Evolutionary conservation across 2,329 filamentous ascomycete genomes (phyloP).

Genomic region (Emmonsia crescens): DNA sequence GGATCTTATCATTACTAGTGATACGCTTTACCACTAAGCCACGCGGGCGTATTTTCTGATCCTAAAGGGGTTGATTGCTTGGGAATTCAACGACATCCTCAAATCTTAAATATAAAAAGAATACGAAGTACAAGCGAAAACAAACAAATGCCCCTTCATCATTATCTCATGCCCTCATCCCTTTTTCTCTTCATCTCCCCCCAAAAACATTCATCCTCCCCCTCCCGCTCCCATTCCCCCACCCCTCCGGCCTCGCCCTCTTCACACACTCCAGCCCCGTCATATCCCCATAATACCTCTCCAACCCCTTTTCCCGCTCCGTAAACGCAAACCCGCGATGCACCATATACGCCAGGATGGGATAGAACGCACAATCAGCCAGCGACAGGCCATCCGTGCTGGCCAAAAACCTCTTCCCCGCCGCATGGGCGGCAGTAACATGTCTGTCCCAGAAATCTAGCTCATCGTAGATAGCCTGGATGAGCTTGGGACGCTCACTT

Average conservation of each 20-base stretch:
- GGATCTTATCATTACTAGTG: conserved; percentile 13
- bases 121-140: too few relatives aligned
- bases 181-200: background rate
- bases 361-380: conserved; percentile 5
- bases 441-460: background rate
- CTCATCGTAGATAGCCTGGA: background rate
- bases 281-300: background rate
- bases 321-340: conserved; percentile 3
- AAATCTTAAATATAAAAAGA: too few relatives aligned
- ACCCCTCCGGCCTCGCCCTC: conserved; percentile 1
- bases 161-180: too few relatives aligned
- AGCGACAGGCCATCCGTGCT: background rate
- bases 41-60: conserved; percentile 7
- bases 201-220: conserved; percentile 3
- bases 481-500: background rate
- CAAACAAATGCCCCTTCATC: background rate
- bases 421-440: background rate
- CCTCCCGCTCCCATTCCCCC: background rate
- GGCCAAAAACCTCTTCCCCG: background rate
- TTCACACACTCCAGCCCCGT: background rate
- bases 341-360: conserved; percentile 2
- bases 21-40: conserved; percentile 12
- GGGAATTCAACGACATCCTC: background rate
- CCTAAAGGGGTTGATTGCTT: background rate
- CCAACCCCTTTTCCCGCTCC: background rate